These are phyloP conservation scores for Penicillium salamii DNA, from an alignment of 495 filamentous ascomycete species.

Conservation along the genomic window DNA sequence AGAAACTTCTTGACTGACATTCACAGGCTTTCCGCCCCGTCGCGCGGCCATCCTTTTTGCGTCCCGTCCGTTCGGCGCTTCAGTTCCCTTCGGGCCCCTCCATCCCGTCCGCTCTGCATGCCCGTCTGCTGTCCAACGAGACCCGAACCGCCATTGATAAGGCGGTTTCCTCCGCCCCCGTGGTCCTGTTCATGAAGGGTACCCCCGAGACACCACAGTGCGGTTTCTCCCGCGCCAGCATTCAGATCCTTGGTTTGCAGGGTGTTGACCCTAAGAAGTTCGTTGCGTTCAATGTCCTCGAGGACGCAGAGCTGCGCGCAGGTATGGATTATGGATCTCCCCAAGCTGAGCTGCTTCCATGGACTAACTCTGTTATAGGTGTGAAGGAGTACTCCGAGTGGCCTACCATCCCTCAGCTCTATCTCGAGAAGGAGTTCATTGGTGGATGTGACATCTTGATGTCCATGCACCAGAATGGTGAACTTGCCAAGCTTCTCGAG, in stretches of 20 bases:
- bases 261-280: constrained; percentile 97
- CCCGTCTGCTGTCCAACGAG: constrained; percentile 72
- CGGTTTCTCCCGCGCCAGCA: constrained; percentile 91
- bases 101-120: constrained; percentile 28
- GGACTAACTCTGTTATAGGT: constrained; percentile 47
- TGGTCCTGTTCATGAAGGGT: constrained; percentile 98
- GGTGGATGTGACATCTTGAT: constrained; percentile 97
- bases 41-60: constrained; percentile 26
- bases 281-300: constrained; percentile 92
- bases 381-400: constrained; percentile 99
- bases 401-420: constrained; percentile 97
- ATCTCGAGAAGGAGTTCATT: constrained; percentile 91
- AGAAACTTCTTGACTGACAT: constrained; percentile 2
- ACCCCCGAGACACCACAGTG: constrained; percentile 97
- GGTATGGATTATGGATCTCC: constrained; percentile 61
- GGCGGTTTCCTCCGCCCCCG: constrained; percentile 77
- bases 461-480: constrained; percentile 96
- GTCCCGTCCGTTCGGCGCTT: constrained; percentile 27
- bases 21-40: constrained; percentile 37
- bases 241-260: constrained; percentile 91
- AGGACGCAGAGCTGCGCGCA: constrained; percentile 80
- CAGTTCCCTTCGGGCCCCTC: constrained; percentile 18
- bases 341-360: background rate
- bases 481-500: constrained; percentile 85
- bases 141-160: constrained; percentile 80